These are phyloP conservation scores for Avicennia marina DNA, from an alignment of 257 asterid genomes.

Conservation along the genomic window DNA sequence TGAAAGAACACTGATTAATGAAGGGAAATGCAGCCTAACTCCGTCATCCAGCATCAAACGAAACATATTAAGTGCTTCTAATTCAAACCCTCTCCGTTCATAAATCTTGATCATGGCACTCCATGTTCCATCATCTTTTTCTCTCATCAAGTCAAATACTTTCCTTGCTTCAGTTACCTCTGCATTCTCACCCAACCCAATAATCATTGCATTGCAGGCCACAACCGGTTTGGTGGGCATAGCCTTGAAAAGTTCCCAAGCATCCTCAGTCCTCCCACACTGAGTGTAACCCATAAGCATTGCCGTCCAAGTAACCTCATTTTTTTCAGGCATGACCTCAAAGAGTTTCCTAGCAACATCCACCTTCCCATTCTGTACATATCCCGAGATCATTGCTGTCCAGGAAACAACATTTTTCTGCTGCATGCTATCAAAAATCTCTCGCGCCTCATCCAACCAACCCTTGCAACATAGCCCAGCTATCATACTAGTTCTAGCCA, in stretches of 20 bases:
- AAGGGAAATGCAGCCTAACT: slow-evolving; percentile 48
- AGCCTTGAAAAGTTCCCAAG: slow-evolving; percentile 49
- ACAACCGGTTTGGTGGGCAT: slow-evolving; percentile 49
- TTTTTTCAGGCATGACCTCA: slow-evolving; percentile 79
- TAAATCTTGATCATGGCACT: slow-evolving; percentile 64
- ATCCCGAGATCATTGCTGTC: slow-evolving; percentile 75
- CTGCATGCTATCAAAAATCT: slow-evolving; percentile 51
- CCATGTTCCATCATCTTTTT: slow-evolving; percentile 67
- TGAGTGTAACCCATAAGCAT: slow-evolving; percentile 61
- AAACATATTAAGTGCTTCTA: slow-evolving; percentile 51
- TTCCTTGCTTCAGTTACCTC: slow-evolving; percentile 44
- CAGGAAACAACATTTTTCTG: slow-evolving; percentile 59
- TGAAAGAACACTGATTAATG: slow-evolving; percentile 55
- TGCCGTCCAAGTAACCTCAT: slow-evolving; percentile 79
- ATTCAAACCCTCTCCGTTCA: slow-evolving; percentile 55
- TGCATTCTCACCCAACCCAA: slow-evolving; percentile 48
- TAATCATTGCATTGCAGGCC: slow-evolving; percentile 63
- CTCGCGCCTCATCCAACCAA: slow-evolving; percentile 56
- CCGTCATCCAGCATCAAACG: slow-evolving; percentile 53
- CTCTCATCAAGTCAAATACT: slow-evolving; percentile 50
- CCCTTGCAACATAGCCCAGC: slow-evolving; percentile 67
- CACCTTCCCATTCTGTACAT: slow-evolving; percentile 56
- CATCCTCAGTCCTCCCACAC: slow-evolving; percentile 54
- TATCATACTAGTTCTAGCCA: slow-evolving; percentile 61
- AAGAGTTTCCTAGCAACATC: slow-evolving; percentile 69